Percentiles rank a stretch among this genome's conserved stretches.
Conservation (phyloP, 345 rosid genomes). For the Nasturtium officinale region DNA sequence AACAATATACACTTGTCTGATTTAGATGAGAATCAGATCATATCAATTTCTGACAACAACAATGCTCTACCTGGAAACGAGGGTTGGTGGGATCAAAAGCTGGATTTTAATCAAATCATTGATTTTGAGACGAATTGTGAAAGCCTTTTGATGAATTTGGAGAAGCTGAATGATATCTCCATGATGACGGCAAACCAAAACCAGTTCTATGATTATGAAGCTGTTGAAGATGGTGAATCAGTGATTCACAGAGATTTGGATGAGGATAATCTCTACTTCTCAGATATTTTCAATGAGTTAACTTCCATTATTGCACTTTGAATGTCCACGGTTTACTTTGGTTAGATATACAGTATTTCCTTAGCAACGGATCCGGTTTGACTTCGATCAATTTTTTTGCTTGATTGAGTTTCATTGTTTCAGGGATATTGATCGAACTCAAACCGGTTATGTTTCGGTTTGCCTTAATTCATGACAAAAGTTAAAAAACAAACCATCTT, state of each 20-base stretch:
- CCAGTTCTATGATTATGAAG: neutral
- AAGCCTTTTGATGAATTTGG: neutral
- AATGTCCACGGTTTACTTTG: neutral
- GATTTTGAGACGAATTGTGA: neutral
- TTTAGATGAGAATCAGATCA: neutral
- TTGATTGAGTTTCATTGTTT: neutral
- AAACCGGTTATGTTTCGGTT: neutral
- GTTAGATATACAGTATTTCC: neutral
- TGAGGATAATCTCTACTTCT: conserved; percentile 11
- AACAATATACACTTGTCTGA: neutral
- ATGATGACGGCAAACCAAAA: neutral
- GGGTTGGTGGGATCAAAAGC: neutral
- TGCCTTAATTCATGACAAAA: neutral
- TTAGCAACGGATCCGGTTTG: neutral
- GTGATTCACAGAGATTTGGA: neutral
- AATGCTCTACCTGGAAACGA: neutral
- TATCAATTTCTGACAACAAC: neutral
- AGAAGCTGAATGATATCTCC: conserved; percentile 2
- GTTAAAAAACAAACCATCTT: neutral
- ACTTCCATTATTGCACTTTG: neutral
- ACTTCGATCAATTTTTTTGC: neutral
- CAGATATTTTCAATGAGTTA: conserved; percentile 4
- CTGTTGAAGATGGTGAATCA: neutral
- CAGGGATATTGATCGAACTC: conserved; percentile 6
- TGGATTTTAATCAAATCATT: neutral